Conservation (phyloP, 2,329 filamentous ascomycete species). For the Alternaria sp. region DNA sequence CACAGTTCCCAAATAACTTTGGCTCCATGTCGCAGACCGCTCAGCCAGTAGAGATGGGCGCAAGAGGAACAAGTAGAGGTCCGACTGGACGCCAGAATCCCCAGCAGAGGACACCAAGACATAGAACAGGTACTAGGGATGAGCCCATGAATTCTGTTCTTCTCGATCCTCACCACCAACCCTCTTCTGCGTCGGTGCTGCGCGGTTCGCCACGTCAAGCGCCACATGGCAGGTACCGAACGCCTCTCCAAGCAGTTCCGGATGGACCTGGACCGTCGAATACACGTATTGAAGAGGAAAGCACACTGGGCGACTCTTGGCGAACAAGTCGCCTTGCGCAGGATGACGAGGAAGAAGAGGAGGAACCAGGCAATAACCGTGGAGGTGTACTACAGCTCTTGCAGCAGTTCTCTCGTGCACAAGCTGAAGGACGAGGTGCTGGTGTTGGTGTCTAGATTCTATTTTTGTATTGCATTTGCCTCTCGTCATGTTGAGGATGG, state of each 20-base stretch:
- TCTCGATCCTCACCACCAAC: slow-evolving; percentile 79
- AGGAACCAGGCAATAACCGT: slow-evolving; percentile 53
- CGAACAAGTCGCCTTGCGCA: slow-evolving; percentile 55
- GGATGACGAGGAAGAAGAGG: slow-evolving; percentile 60
- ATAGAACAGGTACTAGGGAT: slow-evolving; percentile 32
- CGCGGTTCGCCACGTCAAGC: slow-evolving; percentile 57
- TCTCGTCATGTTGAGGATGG: slow-evolving; percentile 1
- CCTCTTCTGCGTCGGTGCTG: slow-evolving; percentile 59
- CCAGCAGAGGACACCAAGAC: slow-evolving; percentile 37
- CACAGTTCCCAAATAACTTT: slow-evolving; percentile 74
- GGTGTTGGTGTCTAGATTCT: slow-evolving; percentile 41
- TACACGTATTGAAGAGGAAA: slow-evolving; percentile 59
- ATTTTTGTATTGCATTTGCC: slow-evolving; percentile 10
- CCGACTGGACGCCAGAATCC: slow-evolving; percentile 32
- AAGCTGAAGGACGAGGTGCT: slow-evolving; percentile 58
- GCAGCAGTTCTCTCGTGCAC: slow-evolving; percentile 72
- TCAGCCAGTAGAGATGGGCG: slow-evolving; percentile 59
- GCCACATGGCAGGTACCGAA: slow-evolving; percentile 56
- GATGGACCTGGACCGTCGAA: slow-evolving; percentile 18
- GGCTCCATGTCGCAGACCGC: slow-evolving; percentile 51
- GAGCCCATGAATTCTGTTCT: slow-evolving; percentile 77
- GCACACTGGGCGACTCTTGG: slow-evolving; percentile 68
- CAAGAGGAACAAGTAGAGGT: slow-evolving; percentile 38
- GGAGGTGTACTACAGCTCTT: slow-evolving; percentile 71
- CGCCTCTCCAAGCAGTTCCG: slow-evolving; percentile 34